phyloP scores from a whole-genome alignment of 345 rosid species.

The Adansonia digitata region DNA sequence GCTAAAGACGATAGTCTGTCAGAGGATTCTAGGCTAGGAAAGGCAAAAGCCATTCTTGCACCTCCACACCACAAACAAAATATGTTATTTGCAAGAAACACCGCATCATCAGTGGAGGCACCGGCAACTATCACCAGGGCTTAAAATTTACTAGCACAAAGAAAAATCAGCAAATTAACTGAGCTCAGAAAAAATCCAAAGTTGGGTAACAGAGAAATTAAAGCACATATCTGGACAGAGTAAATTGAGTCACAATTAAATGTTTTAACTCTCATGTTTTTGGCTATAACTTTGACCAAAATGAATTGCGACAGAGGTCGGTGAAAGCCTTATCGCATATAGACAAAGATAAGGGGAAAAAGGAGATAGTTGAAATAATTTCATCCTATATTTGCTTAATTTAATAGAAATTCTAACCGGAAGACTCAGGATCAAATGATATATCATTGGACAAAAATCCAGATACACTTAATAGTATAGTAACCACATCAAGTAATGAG shows the following conservation, averaged over 20 bases:
- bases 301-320: neutral
- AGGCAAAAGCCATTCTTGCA: neutral
- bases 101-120: neutral
- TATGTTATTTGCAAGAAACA: neutral
- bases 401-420: neutral
- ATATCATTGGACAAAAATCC: neutral
- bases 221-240: neutral
- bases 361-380: constrained; percentile 2
- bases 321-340: neutral
- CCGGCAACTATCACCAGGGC: neutral
- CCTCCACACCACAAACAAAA: neutral
- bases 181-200: neutral
- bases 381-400: neutral
- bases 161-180: neutral
- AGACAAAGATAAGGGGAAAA: neutral
- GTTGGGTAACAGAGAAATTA: neutral
- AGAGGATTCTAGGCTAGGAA: neutral
- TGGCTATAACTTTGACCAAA: neutral
- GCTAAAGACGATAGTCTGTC: neutral
- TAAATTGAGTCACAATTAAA: neutral
- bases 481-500: neutral
- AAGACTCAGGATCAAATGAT: neutral
- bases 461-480: neutral
- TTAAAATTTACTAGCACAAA: neutral
- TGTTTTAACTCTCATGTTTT: neutral